Conservation (phyloP, 176 grass and related monocot genomes). For the Lolium rigidum region DNA sequence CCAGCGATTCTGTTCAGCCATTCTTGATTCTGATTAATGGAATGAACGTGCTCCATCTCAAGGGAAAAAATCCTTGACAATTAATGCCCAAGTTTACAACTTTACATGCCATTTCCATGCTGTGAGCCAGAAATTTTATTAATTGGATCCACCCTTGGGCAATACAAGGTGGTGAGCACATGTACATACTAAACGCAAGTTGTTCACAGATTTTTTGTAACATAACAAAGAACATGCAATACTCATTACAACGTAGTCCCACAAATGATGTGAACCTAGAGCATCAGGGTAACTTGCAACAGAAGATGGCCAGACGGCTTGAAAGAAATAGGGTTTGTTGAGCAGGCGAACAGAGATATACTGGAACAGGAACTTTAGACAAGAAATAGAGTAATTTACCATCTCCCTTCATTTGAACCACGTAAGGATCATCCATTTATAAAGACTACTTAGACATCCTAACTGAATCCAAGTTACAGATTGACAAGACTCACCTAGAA, state of each 20-base stretch:
- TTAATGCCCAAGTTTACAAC: not conserved
- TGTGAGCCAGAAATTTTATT: not conserved
- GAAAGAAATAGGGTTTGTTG: too few species aligned
- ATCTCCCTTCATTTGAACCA: too few species aligned
- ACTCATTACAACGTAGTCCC: not conserved
- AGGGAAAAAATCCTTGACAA: not conserved
- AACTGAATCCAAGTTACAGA: too few species aligned
- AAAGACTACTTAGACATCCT: too few species aligned
- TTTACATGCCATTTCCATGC: not conserved
- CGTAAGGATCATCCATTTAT: too few species aligned
- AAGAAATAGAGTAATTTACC: not conserved
- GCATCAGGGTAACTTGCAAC: too few species aligned
- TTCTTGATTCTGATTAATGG: not conserved
- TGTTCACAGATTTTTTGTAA: not conserved
- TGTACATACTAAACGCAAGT: not conserved
- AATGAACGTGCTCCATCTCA: not conserved
- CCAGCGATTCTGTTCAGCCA: too few species aligned
- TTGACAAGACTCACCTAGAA: too few species aligned
- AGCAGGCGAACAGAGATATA: not conserved
- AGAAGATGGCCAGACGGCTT: too few species aligned
- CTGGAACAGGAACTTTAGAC: not conserved
- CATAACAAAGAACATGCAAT: constrained; percentile 6
- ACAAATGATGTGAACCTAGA: too few species aligned
- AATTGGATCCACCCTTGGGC: not conserved
- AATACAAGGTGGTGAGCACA: not conserved